phyloP scores from a whole-genome alignment of 2,329 filamentous ascomycete genomes.

The Penicillium fuscoglaucum region DNA sequence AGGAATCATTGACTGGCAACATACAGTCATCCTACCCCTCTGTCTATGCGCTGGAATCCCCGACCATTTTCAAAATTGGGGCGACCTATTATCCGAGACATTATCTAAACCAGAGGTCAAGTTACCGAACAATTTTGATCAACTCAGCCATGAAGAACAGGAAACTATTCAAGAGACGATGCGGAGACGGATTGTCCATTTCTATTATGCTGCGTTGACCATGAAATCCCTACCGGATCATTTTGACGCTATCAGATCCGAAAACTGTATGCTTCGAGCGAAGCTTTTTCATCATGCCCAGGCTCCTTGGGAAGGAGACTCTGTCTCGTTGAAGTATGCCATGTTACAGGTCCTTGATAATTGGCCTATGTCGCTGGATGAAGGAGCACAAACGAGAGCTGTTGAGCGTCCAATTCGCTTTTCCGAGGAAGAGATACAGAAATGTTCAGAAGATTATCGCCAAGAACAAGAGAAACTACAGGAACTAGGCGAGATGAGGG shows the following conservation, averaged over 20 bases:
- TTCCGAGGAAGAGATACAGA: slow-evolving; percentile 21
- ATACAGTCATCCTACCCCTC: slow-evolving; percentile 32
- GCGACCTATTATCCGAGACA: slow-evolving; percentile 30
- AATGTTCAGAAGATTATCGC: slow-evolving; percentile 13
- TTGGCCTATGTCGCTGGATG: slow-evolving; percentile 25
- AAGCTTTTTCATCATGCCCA: slow-evolving; percentile 27
- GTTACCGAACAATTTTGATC: slow-evolving; percentile 25
- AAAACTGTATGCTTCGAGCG: slow-evolving; percentile 23
- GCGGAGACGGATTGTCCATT: slow-evolving; percentile 26
- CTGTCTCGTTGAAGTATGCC: slow-evolving; percentile 24
- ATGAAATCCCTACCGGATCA: slow-evolving; percentile 25
- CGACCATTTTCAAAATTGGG: slow-evolving; percentile 38
- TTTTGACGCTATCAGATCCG: slow-evolving; percentile 23
- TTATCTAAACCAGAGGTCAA: slow-evolving; percentile 27
- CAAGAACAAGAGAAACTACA: slow-evolving; percentile 23
- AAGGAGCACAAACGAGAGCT: not conserved
- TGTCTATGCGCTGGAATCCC: slow-evolving; percentile 33
- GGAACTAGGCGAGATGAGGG: slow-evolving; percentile 25
- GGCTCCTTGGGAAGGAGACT: slow-evolving; percentile 35
- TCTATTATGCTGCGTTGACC: slow-evolving; percentile 28
- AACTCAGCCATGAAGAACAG: slow-evolving; percentile 25
- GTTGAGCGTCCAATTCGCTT: slow-evolving; percentile 25
- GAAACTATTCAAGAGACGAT: slow-evolving; percentile 22
- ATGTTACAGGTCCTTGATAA: slow-evolving; percentile 24
- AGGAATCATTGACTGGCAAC: slow-evolving; percentile 36